Conservation (phyloP, 768 basidiomycete genomes). For the Trametopsis cervina region DNA sequence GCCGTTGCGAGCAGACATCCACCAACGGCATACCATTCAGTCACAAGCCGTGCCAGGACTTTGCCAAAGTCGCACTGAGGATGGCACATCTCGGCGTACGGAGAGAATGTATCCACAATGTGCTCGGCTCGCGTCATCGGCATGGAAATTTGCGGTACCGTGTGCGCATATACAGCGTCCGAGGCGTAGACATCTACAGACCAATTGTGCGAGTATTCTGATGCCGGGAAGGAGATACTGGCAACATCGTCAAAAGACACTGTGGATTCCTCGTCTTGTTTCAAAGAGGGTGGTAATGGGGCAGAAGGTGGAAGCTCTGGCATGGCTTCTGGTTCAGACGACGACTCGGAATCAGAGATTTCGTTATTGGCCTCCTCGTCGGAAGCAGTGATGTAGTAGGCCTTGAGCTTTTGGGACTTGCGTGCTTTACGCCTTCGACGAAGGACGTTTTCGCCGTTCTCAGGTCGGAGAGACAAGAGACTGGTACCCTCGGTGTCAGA, state of each 20-base stretch:
- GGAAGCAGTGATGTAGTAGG: slow-evolving; percentile 3
- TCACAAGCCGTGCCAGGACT: slow-evolving; percentile 39
- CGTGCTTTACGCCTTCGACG: not conserved
- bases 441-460: not conserved
- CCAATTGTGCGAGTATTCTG: no score
- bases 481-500: not conserved
- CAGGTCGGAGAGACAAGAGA: not conserved
- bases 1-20: slow-evolving; percentile 56
- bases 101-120: slow-evolving; percentile 41
- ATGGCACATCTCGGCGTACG: slow-evolving; percentile 37
- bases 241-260: not conserved
- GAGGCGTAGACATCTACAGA: no score
- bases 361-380: slow-evolving; percentile 2
- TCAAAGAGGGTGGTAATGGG: not conserved
- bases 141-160: no score
- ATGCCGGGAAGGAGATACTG: not conserved
- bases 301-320: not conserved
- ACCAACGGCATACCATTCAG: slow-evolving; percentile 64
- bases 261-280: not conserved
- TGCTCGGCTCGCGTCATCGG: slow-evolving; percentile 13
- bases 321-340: not conserved
- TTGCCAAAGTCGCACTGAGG: slow-evolving; percentile 4
- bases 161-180: no score
- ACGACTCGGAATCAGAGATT: not conserved
- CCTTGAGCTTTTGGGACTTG: not conserved